A percentile compares a stretch with the other conserved stretches of the same genome.
phyloP scores from a whole-genome alignment of 108 stramenopile genomes.

The Aurantiochytrium sp. region DNA sequence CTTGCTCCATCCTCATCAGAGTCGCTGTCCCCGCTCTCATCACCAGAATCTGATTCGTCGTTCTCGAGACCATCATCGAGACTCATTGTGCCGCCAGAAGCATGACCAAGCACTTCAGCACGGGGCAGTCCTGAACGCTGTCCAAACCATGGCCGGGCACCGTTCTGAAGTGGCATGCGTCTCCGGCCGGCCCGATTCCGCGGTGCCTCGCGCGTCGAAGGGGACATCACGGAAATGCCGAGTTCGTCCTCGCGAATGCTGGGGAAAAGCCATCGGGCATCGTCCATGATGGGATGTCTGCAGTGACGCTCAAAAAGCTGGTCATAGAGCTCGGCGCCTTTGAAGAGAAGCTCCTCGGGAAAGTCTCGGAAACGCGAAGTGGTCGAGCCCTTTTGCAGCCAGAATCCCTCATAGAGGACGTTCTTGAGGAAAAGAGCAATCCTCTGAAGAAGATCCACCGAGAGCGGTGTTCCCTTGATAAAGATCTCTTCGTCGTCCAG shows the following conservation, averaged over 20 bases:
- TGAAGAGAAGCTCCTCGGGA: neutral
- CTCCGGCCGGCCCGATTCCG: too few relatives aligned
- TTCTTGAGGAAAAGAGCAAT: neutral
- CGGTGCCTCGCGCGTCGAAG: too few relatives aligned
- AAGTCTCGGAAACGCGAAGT: neutral
- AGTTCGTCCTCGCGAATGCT: neutral
- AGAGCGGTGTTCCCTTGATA: neutral
- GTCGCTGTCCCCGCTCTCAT: too few relatives aligned
- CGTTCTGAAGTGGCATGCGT: too few relatives aligned
- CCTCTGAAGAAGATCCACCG: neutral
- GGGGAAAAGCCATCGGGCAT: neutral
- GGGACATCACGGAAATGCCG: neutral
- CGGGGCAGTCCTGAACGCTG: neutral
- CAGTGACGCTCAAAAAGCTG: constrained; percentile 3
- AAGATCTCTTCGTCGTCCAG: constrained; percentile 13
- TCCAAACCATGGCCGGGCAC: too few relatives aligned
- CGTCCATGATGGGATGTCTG: neutral
- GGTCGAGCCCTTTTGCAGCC: neutral
- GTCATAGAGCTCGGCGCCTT: neutral
- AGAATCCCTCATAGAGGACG: neutral
- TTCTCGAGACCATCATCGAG: too few relatives aligned
- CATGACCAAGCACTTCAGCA: too few relatives aligned
- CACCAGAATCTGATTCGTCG: too few relatives aligned
- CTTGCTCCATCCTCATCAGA: neutral
- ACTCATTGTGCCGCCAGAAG: too few relatives aligned